Base-by-base conservation (phyloP, 306 rosid genomes). In the Betula pendula region DNA sequence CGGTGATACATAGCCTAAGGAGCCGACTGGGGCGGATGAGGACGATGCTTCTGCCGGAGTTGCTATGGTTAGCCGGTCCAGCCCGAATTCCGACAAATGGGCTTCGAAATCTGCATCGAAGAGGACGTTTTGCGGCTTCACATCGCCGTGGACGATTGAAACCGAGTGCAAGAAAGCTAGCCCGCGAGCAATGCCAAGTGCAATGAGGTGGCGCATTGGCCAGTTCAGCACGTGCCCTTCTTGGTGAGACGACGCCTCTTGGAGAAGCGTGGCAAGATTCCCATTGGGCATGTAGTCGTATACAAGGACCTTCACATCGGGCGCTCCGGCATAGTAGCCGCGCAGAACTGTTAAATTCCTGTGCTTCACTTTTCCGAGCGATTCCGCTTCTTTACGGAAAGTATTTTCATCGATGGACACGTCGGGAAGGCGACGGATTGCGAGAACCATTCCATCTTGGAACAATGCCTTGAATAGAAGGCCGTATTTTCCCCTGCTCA, bases 191-290 rank as follows among this genome's bases (percentile, higher is more conserved):
- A 93, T 84, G 63, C 96, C 96, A 0, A 93, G 81, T 22, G 94
- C 97, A 51, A 93, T 93, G 65, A 93, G 92, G 78, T 93, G 97
- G 33, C 97, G 94, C 97, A 90, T 93, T 49, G 97, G 97, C 96
- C 96, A 93, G 78, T 93, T 93, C 69, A 93, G 78, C 4, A 93
- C 94, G 74, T 93, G 97, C 0, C 97, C 97, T 16, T 93, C 97
- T 81, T 90, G 97, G 71, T 92, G 96, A 16, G 96, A 87, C 0
- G 97, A 35, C 40, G 40, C 94, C 55, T 92, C 97, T 73, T 92
- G 97, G 38, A 92, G 94, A 4, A 92, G 84, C 8, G 94, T 92
- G 5, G 90, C 94, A 1, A 92, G 45, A 81, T 90, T 92, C 25
- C 96, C 97, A 73, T 92, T 92, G 4, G 97, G 97, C 97, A 92